Percentiles rank a stretch among this genome's conserved stretches.
Evolutionary conservation across 2,329 filamentous ascomycete species (phyloP).

Genomic region (Aspergillus caelatus): DNA sequence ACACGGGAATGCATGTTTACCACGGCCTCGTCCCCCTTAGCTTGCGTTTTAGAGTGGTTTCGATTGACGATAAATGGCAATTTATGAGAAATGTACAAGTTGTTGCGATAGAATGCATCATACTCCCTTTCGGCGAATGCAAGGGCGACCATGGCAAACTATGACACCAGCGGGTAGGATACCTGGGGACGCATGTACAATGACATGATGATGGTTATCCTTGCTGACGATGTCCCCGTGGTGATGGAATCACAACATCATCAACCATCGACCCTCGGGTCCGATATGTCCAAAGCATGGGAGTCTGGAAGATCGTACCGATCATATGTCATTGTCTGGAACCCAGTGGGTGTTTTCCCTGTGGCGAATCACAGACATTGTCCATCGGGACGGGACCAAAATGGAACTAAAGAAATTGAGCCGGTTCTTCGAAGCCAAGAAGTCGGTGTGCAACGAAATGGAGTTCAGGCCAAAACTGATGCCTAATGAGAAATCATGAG

Average conservation of each 20-base stretch:
- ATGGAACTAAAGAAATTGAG: neutral
- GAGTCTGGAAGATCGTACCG: neutral
- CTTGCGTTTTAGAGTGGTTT: neutral
- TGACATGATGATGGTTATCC: neutral
- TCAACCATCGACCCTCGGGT: neutral
- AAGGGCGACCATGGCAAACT: neutral
- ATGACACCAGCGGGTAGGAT: neutral
- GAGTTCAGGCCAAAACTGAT: slow-evolving; percentile 3
- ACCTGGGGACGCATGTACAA: neutral
- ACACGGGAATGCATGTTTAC: neutral
- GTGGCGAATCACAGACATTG: neutral
- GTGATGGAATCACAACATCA: slow-evolving; percentile 3
- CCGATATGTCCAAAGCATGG: neutral
- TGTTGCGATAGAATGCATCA: neutral
- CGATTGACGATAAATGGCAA: neutral
- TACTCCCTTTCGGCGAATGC: neutral
- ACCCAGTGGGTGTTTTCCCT: neutral
- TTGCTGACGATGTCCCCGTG: neutral
- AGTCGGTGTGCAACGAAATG: slow-evolving; percentile 7
- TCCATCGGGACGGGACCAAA: neutral
- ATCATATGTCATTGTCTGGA: slow-evolving; percentile 9
- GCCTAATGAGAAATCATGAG: neutral
- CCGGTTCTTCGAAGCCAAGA: slow-evolving; percentile 6
- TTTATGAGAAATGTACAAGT: neutral
- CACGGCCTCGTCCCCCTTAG: neutral